phyloP scores from a whole-genome alignment of 441 rosid genomes.

The Iberis amara region DNA sequence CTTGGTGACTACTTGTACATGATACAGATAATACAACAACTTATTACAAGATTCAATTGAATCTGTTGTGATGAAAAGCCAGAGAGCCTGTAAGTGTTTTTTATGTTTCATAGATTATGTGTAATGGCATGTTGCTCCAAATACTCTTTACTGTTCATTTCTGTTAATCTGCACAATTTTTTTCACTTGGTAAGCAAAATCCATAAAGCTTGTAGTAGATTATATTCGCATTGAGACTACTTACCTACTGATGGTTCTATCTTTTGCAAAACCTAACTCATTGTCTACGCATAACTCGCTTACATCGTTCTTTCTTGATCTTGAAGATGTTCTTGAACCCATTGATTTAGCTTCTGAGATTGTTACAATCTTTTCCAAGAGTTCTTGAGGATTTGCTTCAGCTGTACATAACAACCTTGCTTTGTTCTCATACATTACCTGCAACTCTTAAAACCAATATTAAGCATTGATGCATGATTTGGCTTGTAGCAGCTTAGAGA shows the following conservation, averaged over 20 bases:
- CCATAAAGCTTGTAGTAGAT: neutral
- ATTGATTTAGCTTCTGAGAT: constrained; percentile 65
- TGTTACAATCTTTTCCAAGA: constrained; percentile 63
- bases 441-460: constrained; percentile 21
- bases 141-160: constrained; percentile 93
- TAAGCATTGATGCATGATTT: neutral
- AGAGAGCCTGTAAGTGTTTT: constrained; percentile 2
- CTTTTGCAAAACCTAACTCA: constrained; percentile 90
- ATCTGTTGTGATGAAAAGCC: neutral
- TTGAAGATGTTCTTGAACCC: constrained; percentile 77
- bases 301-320: constrained; percentile 75
- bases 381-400: constrained; percentile 73
- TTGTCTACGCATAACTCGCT: constrained; percentile 85
- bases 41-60: constrained; percentile 4
- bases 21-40: constrained; percentile 24
- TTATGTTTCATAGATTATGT: constrained; percentile 15
- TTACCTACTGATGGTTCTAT: constrained; percentile 94
- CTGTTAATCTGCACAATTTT: constrained; percentile 55
- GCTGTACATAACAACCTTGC: constrained; percentile 83
- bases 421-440: constrained; percentile 95
- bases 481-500: constrained; percentile 13
- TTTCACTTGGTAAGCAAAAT: neutral
- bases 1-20: neutral
- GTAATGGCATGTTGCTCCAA: constrained; percentile 58
- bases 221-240: neutral